These are phyloP conservation scores for Wickerhamia fluorescens DNA, from an alignment of 805 yeast species.

Conservation along the genomic window DNA sequence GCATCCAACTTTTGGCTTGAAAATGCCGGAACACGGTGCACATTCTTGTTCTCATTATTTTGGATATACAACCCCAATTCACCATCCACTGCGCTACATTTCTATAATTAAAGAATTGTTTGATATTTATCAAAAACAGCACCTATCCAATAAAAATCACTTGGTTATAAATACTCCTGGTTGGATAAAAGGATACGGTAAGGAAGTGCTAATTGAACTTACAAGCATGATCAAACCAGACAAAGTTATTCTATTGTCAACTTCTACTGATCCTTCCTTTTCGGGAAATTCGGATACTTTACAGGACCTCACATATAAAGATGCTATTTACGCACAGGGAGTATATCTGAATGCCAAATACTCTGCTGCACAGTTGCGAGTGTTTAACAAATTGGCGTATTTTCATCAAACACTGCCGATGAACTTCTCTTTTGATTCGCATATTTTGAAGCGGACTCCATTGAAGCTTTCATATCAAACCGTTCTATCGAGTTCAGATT, in stretches of 20 bases:
- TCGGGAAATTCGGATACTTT: constrained; percentile 22
- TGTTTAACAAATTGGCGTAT: constrained; percentile 43
- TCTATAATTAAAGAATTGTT: constrained; percentile 36
- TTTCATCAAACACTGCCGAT: constrained; percentile 36
- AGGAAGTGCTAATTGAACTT: constrained; percentile 50
- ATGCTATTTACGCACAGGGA: constrained; percentile 27
- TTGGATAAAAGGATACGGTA: constrained; percentile 86
- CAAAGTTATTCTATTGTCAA: constrained; percentile 44
- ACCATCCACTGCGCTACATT: constrained; percentile 53
- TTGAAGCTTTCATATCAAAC: constrained; percentile 21
- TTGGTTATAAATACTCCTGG: constrained; percentile 79
- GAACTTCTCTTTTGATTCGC: constrained; percentile 16
- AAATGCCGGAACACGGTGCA: constrained; percentile 13
- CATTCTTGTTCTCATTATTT: constrained; percentile 30
- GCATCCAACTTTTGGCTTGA: constrained; percentile 22
- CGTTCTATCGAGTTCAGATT: constrained; percentile 1
- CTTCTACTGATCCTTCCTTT: constrained; percentile 12
- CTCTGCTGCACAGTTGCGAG: constrained; percentile 47
- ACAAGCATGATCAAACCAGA: constrained; percentile 44
- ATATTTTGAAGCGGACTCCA: constrained; percentile 19
- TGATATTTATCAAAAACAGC: constrained; percentile 14
- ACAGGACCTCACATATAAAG: constrained; percentile 19
- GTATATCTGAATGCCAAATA: constrained; percentile 24
- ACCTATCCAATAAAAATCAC: constrained; percentile 19
- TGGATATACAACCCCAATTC: constrained; percentile 66